Evolutionary conservation across 2,329 filamentous ascomycete genomes (phyloP).

Genomic region (Botrytis galanthina): DNA sequence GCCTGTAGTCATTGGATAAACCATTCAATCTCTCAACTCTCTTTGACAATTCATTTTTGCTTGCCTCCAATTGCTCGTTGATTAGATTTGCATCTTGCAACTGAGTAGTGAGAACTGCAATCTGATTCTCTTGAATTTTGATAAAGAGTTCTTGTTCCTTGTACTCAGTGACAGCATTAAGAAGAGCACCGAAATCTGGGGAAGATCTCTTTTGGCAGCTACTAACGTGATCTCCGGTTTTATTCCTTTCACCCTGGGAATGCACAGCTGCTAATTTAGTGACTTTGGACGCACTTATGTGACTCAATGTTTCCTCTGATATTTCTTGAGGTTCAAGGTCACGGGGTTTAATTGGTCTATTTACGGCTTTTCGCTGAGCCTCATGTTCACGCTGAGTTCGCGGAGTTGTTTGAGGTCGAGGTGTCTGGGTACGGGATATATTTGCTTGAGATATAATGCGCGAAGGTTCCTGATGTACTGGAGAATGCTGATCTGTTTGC

Average conservation of each 20-base stretch:
- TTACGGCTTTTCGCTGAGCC: neutral
- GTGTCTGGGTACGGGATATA: neutral
- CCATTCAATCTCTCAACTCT: slow-evolving; percentile 32
- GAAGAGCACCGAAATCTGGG: neutral
- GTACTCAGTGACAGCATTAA: neutral
- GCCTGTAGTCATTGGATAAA: slow-evolving; percentile 34
- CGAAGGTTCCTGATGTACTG: neutral
- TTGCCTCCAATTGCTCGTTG: slow-evolving; percentile 21
- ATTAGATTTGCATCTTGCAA: slow-evolving; percentile 5
- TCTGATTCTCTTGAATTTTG: slow-evolving; percentile 18
- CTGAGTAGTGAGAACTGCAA: slow-evolving; percentile 19
- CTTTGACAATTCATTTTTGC: slow-evolving; percentile 27
- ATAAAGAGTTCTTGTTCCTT: neutral
- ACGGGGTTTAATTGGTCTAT: neutral
- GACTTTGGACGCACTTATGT: neutral
- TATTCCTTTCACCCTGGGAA: neutral
- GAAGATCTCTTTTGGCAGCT: neutral
- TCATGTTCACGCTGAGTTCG: neutral
- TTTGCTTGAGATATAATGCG: neutral
- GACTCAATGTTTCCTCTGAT: neutral
- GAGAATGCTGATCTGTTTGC: neutral
- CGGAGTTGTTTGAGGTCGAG: neutral
- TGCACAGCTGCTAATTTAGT: neutral
- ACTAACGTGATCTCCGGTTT: slow-evolving; percentile 1
- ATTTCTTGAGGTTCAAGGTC: slow-evolving; percentile 5